Evolutionary conservation across 2,329 filamentous ascomycete species (phyloP), one percentile per base, ranked within the genome.

Genomic region (Fusarium staphyleae): DNA sequence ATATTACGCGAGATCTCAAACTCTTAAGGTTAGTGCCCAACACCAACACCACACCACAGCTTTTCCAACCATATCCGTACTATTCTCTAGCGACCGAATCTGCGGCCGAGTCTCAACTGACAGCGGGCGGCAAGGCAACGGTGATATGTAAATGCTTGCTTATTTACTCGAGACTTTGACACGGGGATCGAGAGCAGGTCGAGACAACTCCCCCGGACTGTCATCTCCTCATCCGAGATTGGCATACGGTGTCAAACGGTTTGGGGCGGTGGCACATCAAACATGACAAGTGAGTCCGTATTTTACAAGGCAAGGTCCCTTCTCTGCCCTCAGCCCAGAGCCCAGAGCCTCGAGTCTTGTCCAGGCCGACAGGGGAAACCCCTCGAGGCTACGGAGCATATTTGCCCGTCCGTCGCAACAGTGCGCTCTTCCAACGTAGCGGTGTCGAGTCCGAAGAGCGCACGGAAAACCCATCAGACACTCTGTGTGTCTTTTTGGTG

Each of bases 361-460:
- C 19, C 56, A 44, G 18, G 51, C 45, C n/a, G 26, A 19, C 37
- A 47, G 24, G 36, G 45, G 32, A 33, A 9, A 26, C 42, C 48
- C 40, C 18, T 54, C 45, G 44, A 40, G 32, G 34, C 14, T 36
- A 37, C 47, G 53, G 62, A 55, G 62, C 34, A 42, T 39, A 46
- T 50, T 48, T 52, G 57, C 45, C 33, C 48, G 45, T 52, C 14
- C 36, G 26, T 29, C 37, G 37, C 26, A 29, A 28, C 36, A n/a
- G 28, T 53, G 57, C 57, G 60, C 62, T 62, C 48, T 35, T 14
- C 28, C 15, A 37, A 54, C 53, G 44, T 62, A 64, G 64, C 64
- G 64, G 62, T 66, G 64, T 64, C 64, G 32, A 55, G 45, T 39
- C 42, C 6, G 19, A 22, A 22, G 19, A 22, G 19, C 6, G 19